Percentiles rank a stretch among this genome's conserved stretches.
Conservation (phyloP, 805 yeast genomes). For the Yarrowia sp. region DNA sequence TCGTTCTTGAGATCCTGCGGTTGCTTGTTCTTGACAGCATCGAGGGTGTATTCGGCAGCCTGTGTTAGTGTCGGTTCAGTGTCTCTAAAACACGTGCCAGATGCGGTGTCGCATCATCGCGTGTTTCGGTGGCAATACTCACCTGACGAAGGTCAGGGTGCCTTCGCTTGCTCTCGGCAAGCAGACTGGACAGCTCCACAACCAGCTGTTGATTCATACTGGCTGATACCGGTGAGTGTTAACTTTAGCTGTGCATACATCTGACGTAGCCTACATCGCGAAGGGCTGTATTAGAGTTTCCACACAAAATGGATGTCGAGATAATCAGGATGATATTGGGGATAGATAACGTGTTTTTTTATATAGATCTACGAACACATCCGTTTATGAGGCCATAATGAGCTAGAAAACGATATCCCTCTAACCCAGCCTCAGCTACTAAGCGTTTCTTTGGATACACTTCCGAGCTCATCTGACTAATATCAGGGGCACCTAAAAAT, state of each 20-base stretch:
- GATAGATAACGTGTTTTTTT: too few species aligned
- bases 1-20: constrained; percentile 43
- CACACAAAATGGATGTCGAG: neutral
- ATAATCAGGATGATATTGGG: too few species aligned
- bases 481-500: neutral
- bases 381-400: too few species aligned
- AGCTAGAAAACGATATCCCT: too few species aligned
- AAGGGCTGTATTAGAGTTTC: neutral
- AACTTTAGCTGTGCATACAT: constrained; percentile 16
- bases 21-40: constrained; percentile 8
- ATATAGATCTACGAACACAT: too few species aligned
- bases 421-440: too few species aligned
- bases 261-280: constrained; percentile 22
- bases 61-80: neutral
- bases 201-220: constrained; percentile 37
- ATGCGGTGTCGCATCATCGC: neutral
- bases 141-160: constrained; percentile 65
- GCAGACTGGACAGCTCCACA: constrained; percentile 57
- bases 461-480: neutral
- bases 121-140: constrained; percentile 31
- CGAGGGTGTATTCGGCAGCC: constrained; percentile 20
- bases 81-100: neutral
- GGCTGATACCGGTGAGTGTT: constrained; percentile 12
- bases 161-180: constrained; percentile 69
- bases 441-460: neutral